Evolutionary conservation across 441 rosid species (phyloP), one percentile per base, ranked within the genome.

Genomic region (Macaranga tanarius): DNA sequence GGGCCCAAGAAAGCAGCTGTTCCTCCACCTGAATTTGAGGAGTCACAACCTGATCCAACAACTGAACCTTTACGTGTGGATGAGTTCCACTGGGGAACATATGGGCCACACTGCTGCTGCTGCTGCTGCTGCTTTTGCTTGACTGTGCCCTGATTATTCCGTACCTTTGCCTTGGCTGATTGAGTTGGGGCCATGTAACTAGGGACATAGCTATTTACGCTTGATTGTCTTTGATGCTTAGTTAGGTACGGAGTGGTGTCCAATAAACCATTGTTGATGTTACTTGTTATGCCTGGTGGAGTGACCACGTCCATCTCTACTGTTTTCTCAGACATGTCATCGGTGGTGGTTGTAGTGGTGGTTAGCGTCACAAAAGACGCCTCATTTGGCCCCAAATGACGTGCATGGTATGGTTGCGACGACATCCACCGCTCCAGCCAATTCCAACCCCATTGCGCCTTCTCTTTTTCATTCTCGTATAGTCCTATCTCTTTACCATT

Each of bases 381-480:
- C 13, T 88, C 86, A 31, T 77, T 81, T 11, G 73, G 80, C 51
- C 83, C 84, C 6, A 73, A 54, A 10, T 85, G 85, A 67, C 72
- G 84, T 16, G 70, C 45, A 4, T 84, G 73, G 74, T 83, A 72
- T 15, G 94, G 93, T 51, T 91, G 98, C 1, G 97, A 71, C 16
- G 96, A 86, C 97, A 95, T 92, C 99, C 99, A 95, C 17, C 82
- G 87, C 75, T 95, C 97, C 12, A 92, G 89, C 97, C 98, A 91
- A 57, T 95, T 92, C 98, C 91, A 90, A 9, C 90, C 96, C 98
- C 91, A 88, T 34, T 87, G 87, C 19, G 79, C 79, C 74, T 83
- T 88, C 34, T 86, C 92, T 1, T 58, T 69, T 34, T 86, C 92
- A 5, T 78, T 69, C 2, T 38, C 73, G 34, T 79, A 76, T 0